These are phyloP conservation scores for Platismatia glauca DNA, from an alignment of 495 filamentous ascomycete species.

Conservation along the genomic window DNA sequence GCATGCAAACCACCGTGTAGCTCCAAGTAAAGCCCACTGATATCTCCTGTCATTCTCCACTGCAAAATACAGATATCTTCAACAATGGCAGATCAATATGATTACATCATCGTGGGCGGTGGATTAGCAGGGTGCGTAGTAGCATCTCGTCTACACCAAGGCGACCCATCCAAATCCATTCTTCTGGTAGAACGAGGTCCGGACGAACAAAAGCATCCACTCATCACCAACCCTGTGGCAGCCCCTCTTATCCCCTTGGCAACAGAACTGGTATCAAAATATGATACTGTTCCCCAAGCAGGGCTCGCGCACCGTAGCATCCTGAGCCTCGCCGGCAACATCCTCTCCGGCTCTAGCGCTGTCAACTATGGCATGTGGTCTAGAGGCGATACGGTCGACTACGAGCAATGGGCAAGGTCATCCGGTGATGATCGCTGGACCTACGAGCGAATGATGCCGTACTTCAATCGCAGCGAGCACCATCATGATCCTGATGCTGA, in stretches of 20 bases:
- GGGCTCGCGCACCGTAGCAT: conserved; percentile 23
- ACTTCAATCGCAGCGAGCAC: conserved; percentile 23
- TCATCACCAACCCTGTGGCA: conserved; percentile 13
- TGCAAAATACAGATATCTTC: background rate
- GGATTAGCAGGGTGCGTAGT: conserved; percentile 38
- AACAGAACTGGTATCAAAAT: conserved; percentile 31
- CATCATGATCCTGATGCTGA: conserved; percentile 19
- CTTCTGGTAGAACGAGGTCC: conserved; percentile 28
- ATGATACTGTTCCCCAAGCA: conserved; percentile 28
- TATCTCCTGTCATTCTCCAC: background rate
- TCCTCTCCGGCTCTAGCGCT: conserved; percentile 26
- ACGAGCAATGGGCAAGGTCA: conserved; percentile 32
- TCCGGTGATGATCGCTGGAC: conserved; percentile 33
- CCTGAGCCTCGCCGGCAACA: conserved; percentile 29
- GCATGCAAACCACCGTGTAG: background rate
- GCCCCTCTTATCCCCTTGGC: conserved; percentile 23
- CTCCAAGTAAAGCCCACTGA: no score
- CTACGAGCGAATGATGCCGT: conserved; percentile 27
- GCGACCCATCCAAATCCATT: conserved; percentile 21
- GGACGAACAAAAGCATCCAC: conserved; percentile 21
- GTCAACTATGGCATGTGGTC: conserved; percentile 29
- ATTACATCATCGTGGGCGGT: conserved; percentile 37
- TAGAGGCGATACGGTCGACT: conserved; percentile 31
- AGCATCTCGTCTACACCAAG: conserved; percentile 28
- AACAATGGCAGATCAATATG: conserved; percentile 7